Conservation (phyloP, 73 alveolate species). For the Paramecium sexaurelia region DNA sequence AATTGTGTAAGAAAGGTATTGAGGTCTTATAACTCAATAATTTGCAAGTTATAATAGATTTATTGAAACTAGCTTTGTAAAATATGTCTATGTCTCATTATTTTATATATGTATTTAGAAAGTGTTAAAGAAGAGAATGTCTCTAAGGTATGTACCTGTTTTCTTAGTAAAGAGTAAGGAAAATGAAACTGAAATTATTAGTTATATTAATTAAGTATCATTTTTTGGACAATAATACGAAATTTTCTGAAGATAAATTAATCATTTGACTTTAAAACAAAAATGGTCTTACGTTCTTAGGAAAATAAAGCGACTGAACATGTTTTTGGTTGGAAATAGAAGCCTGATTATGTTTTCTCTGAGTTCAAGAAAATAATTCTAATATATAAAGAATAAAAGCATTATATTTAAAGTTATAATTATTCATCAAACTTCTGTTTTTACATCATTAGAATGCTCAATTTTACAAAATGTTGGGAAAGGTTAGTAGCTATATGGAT, state of each 20-base stretch:
- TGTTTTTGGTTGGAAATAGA: background rate
- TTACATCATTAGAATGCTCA: background rate
- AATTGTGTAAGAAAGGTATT: background rate
- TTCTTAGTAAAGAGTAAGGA: background rate
- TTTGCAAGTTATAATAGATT: background rate
- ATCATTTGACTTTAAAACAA: constrained; percentile 14
- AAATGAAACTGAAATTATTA: background rate
- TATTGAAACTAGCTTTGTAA: background rate
- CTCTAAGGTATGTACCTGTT: background rate
- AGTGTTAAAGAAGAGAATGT: background rate
- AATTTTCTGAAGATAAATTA: background rate
- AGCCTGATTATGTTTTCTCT: background rate
- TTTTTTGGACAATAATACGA: background rate
- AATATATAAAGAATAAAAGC: background rate
- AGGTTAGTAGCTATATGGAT: background rate
- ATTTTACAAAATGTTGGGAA: background rate
- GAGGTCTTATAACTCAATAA: background rate
- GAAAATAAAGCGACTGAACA: background rate
- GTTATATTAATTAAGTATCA: background rate
- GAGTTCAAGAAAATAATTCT: background rate
- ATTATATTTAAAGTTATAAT: background rate
- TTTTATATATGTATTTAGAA: background rate
- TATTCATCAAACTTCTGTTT: background rate
- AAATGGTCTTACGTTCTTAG: background rate
- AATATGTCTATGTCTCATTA: background rate